A percentile compares a stretch with the other conserved stretches of the same genome.
Conservation (phyloP, 106 monocot species). For the Agapanthus africanus region DNA sequence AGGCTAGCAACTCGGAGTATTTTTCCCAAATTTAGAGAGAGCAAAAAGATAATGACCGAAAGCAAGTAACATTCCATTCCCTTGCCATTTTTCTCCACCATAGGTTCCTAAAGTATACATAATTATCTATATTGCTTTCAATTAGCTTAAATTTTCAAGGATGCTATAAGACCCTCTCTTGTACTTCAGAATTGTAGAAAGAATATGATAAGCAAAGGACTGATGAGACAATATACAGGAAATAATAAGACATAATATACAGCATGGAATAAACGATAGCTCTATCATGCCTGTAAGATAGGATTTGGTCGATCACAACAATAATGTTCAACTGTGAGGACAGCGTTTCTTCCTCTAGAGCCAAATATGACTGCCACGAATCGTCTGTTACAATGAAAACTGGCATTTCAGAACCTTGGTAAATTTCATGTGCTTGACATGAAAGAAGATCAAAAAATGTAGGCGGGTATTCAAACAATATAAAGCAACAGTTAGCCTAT, state of each 20-base stretch:
- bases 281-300: slow-evolving; percentile 56
- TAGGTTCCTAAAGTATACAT: not conserved
- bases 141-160: not conserved
- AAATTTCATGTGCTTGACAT: no score
- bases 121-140: not conserved
- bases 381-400: slow-evolving; percentile 40
- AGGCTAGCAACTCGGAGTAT: no score
- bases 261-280: not conserved
- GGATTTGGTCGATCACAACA: slow-evolving; percentile 96
- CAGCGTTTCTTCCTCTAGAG: slow-evolving; percentile 46
- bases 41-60: no score
- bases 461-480: no score
- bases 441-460: no score
- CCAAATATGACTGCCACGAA: slow-evolving; percentile 56
- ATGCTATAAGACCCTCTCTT: no score
- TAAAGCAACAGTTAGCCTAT: no score
- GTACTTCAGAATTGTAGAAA: not conserved
- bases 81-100: not conserved
- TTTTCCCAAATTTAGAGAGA: no score
- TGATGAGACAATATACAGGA: no score
- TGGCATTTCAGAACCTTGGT: not conserved
- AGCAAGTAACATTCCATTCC: no score
- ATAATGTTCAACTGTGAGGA: slow-evolving; percentile 62
- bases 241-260: not conserved
- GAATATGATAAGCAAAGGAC: not conserved